These are phyloP conservation scores for Fonsecaea multimorphosa DNA, from an alignment of 2,329 filamentous ascomycete species.

Conservation along the genomic window DNA sequence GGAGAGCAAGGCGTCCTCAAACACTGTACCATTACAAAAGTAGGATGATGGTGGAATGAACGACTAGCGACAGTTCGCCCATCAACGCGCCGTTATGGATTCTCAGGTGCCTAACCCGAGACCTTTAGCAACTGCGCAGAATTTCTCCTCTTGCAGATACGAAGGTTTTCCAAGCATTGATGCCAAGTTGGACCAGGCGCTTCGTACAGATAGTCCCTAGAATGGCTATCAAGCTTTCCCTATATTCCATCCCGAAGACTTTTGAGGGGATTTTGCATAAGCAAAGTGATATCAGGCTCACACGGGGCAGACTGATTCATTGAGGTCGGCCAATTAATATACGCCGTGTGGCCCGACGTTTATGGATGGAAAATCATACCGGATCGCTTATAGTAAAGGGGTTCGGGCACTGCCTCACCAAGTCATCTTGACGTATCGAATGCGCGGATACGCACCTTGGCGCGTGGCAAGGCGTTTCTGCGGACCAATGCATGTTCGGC, in stretches of 20 bases:
- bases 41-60: neutral
- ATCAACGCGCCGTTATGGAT: neutral
- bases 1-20: neutral
- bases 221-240: conserved; percentile 14
- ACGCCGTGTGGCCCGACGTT: neutral
- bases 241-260: neutral
- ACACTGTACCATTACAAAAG: conserved; percentile 9
- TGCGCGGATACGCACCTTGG: neutral
- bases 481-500: neutral
- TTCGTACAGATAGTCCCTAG: conserved; percentile 5
- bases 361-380: neutral
- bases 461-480: neutral
- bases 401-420: conserved; percentile 9
- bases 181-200: conserved; percentile 2
- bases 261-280: neutral
- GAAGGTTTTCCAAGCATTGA: conserved; percentile 8
- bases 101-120: neutral
- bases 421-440: conserved; percentile 4
- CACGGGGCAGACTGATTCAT: neutral
- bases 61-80: neutral
- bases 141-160: neutral
- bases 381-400: neutral
- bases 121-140: neutral
- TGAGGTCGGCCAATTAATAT: neutral
- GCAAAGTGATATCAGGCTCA: conserved; percentile 11